These are phyloP conservation scores for Acaromyces ingoldii DNA, from an alignment of 1,284 basidiomycete genomes.

Conservation along the genomic window DNA sequence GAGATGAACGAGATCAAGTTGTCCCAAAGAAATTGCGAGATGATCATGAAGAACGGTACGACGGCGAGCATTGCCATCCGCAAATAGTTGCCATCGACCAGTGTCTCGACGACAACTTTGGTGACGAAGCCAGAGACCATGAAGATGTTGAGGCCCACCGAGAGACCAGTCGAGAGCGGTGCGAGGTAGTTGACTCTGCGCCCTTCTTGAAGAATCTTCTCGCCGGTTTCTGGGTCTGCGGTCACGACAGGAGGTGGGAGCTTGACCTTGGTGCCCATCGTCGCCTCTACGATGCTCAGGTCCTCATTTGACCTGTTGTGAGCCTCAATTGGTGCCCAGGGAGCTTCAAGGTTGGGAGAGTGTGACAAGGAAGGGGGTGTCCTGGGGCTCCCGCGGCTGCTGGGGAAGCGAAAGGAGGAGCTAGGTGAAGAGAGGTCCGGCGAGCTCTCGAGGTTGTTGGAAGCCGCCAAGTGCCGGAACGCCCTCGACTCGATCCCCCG, in stretches of 20 bases:
- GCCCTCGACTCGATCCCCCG: too few species aligned
- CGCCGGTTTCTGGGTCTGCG: not conserved
- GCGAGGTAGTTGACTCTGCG: constrained; percentile 66
- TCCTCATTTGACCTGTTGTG: too few species aligned
- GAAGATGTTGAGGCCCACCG: constrained; percentile 53
- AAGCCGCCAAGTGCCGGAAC: too few species aligned
- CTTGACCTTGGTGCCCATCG: too few species aligned
- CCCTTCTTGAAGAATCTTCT: constrained; percentile 6
- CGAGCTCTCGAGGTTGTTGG: too few species aligned
- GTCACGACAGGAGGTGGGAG: not conserved
- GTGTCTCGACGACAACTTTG: constrained; percentile 64
- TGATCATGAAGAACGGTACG: constrained; percentile 21
- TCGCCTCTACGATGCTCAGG: too few species aligned
- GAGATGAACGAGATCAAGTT: constrained; percentile 56
- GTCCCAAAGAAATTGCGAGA: constrained; percentile 61
- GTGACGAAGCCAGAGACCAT: constrained; percentile 61
- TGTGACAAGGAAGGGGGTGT: too few species aligned
- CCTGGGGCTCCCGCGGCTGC: too few species aligned
- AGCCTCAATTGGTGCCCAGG: too few species aligned
- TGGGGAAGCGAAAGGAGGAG: too few species aligned
- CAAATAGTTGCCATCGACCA: constrained; percentile 62
- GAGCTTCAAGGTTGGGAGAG: too few species aligned
- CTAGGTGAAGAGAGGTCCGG: too few species aligned
- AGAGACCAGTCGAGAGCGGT: constrained; percentile 70
- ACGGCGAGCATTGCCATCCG: constrained; percentile 65